phyloP scores from a whole-genome alignment of 108 stramenopile genomes.

The Pseudonitzschia delicatissima region DNA sequence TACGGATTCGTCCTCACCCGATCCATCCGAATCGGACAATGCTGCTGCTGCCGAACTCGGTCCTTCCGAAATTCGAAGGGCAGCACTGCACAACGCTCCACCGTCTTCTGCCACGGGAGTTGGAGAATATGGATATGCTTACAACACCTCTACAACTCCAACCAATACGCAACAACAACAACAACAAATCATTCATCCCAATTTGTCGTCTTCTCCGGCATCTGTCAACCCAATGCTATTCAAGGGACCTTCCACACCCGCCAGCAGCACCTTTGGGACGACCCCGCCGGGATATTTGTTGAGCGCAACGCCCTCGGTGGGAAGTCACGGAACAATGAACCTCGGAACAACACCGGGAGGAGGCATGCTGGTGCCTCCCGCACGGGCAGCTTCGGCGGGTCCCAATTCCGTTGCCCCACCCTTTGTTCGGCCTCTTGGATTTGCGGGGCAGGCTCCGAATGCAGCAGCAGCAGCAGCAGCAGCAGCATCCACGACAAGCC shows the following conservation, averaged over 20 bases:
- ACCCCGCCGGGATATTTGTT: conserved; percentile 34
- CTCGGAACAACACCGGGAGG: background rate
- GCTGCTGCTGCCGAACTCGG: background rate
- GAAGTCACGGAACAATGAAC: background rate
- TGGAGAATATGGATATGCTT: conserved; percentile 54
- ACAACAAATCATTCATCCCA: no score
- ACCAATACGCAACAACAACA: conserved; percentile 1
- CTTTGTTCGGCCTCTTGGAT: conserved; percentile 42
- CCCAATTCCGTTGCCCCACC: conserved; percentile 38
- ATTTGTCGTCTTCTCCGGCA: background rate
- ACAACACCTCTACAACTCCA: conserved; percentile 36
- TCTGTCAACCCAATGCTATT: background rate
- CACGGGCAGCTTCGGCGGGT: conserved; percentile 2
- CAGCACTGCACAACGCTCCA: conserved; percentile 51
- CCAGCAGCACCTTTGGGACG: conserved; percentile 12
- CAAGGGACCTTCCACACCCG: no score
- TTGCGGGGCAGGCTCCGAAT: conserved; percentile 27
- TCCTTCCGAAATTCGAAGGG: conserved; percentile 32
- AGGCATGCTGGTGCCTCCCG: conserved; percentile 24
- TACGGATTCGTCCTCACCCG: background rate
- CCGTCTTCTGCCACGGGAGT: conserved; percentile 21
- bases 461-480: background rate
- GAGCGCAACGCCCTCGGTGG: conserved; percentile 15
- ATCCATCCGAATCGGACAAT: background rate
- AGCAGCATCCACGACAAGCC: conserved; percentile 6